These are phyloP conservation scores for Straminergon stramineum DNA, from an alignment of 225 moss, liverwort and hornwort species.

Conservation along the genomic window DNA sequence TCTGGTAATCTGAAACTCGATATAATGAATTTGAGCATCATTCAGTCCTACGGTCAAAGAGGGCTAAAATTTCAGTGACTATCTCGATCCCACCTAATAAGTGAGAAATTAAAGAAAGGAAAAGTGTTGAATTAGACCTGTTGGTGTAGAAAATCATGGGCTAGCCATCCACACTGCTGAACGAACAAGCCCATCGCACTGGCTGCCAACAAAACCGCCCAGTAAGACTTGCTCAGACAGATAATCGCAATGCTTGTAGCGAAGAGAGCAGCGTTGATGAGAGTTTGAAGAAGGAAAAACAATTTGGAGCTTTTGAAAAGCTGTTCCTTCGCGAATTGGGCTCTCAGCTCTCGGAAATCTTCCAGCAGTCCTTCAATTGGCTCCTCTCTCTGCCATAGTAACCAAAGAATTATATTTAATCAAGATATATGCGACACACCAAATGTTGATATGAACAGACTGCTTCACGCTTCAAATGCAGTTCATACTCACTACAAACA, in stretches of 20 bases:
- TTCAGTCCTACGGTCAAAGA: not conserved
- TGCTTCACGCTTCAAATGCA: not conserved
- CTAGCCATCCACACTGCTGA: constrained; percentile 82
- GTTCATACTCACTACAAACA: not conserved
- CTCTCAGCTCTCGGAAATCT: constrained; percentile 72
- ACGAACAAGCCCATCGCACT: constrained; percentile 50
- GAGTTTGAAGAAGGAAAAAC: constrained; percentile 33
- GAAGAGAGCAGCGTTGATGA: constrained; percentile 40
- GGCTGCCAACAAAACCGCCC: constrained; percentile 42
- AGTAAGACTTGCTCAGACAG: constrained; percentile 5
- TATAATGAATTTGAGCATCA: not conserved
- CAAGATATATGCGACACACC: not conserved
- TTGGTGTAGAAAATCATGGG: constrained; percentile 69
- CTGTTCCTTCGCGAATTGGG: constrained; percentile 28
- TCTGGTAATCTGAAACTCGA: not conserved
- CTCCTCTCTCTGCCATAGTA: constrained; percentile 25
- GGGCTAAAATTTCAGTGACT: not conserved
- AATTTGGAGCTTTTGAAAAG: constrained; percentile 65
- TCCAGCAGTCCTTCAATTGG: constrained; percentile 40
- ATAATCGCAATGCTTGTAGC: constrained; percentile 47
- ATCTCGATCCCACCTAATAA: not conserved
- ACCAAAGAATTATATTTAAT: not conserved
- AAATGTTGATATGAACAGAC: not conserved
- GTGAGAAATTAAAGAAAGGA: not conserved
- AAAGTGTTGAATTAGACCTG: not conserved